A percentile compares a stretch with the other conserved stretches of the same genome.
phyloP scores from a whole-genome alignment of 192 early-diverging fungal species.

The Coemansia interrupta region DNA sequence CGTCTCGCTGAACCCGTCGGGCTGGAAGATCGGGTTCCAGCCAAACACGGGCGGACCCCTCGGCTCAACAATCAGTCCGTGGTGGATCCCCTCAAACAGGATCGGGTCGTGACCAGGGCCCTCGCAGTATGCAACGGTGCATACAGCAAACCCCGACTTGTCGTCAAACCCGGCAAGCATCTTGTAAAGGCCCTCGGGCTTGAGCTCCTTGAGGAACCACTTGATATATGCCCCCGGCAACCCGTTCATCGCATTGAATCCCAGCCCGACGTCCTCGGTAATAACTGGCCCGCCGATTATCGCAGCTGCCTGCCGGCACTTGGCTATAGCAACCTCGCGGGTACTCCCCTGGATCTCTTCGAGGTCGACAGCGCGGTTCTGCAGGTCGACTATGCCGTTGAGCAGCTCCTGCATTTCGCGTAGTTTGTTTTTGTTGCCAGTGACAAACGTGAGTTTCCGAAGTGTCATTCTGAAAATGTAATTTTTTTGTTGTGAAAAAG shows the following conservation, averaged over 20 bases:
- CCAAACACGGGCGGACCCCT: constrained; percentile 84
- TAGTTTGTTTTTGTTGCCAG: constrained; percentile 96
- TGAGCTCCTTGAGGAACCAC: constrained; percentile 86
- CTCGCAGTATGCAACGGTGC: constrained; percentile 85
- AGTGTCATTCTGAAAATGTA: constrained; percentile 20
- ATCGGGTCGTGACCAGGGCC: constrained; percentile 79
- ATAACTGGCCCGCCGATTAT: constrained; percentile 70
- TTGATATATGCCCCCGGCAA: constrained; percentile 91
- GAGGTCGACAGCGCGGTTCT: constrained; percentile 70
- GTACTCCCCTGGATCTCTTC: constrained; percentile 92
- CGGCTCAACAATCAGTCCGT: constrained; percentile 82
- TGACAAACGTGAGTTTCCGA: constrained; percentile 74
- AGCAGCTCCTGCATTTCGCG: constrained; percentile 85
- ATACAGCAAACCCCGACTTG: constrained; percentile 82
- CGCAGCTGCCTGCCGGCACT: constrained; percentile 73
- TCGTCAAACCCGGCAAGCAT: constrained; percentile 87
- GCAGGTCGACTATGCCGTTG: constrained; percentile 59
- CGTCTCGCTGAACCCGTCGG: constrained; percentile 67
- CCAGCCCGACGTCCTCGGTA: constrained; percentile 91
- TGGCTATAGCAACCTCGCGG: constrained; percentile 70
- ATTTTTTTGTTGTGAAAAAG: background rate
- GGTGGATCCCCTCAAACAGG: constrained; percentile 78
- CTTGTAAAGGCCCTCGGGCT: constrained; percentile 71
- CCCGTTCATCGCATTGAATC: constrained; percentile 90
- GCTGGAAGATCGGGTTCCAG: constrained; percentile 96